These are phyloP conservation scores for Ophiostoma pallidulum DNA, from an alignment of 2,329 filamentous ascomycete species.

Conservation along the genomic window DNA sequence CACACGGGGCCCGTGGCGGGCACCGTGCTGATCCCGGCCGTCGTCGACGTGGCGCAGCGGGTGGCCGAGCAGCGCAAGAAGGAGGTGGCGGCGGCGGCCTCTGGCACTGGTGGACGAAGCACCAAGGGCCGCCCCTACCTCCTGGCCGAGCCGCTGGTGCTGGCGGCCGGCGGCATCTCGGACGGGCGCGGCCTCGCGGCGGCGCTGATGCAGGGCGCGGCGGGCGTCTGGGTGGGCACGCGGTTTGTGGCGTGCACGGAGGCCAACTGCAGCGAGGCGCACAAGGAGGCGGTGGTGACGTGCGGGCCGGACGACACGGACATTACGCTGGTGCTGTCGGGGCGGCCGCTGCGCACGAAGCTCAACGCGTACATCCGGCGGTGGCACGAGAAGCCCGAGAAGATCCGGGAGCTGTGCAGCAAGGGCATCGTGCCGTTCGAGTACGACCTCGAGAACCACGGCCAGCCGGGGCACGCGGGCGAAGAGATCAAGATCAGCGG, in stretches of 20 bases:
- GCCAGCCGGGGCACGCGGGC: conserved; percentile 1
- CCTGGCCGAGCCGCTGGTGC: conserved; percentile 53
- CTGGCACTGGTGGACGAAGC: conserved; percentile 26
- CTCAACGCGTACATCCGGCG: conserved; percentile 73
- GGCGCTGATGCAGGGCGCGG: conserved; percentile 77
- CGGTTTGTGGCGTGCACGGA: conserved; percentile 78
- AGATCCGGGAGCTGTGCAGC: conserved; percentile 66
- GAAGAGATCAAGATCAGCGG: conserved; percentile 28
- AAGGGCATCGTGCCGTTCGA: conserved; percentile 71
- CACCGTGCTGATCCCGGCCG: conserved; percentile 76
- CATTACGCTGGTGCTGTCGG: conserved; percentile 72
- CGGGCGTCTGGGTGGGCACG: conserved; percentile 90
- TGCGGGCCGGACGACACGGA: conserved; percentile 73
- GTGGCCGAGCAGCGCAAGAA: conserved; percentile 38
- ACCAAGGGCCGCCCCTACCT: not conserved
- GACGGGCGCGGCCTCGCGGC: conserved; percentile 74
- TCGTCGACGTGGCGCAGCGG: conserved; percentile 69
- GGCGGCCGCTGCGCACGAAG: conserved; percentile 69
- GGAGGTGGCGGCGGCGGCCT: conserved; percentile 27
- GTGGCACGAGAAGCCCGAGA: conserved; percentile 70
- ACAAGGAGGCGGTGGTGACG: conserved; percentile 76
- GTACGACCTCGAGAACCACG: conserved; percentile 63
- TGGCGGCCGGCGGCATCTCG: conserved; percentile 81
- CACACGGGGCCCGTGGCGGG: conserved; percentile 85
- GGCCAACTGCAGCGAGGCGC: conserved; percentile 68